Conservation (phyloP, 192 early-diverging fungal species). For the Mortierella alpina region DNA sequence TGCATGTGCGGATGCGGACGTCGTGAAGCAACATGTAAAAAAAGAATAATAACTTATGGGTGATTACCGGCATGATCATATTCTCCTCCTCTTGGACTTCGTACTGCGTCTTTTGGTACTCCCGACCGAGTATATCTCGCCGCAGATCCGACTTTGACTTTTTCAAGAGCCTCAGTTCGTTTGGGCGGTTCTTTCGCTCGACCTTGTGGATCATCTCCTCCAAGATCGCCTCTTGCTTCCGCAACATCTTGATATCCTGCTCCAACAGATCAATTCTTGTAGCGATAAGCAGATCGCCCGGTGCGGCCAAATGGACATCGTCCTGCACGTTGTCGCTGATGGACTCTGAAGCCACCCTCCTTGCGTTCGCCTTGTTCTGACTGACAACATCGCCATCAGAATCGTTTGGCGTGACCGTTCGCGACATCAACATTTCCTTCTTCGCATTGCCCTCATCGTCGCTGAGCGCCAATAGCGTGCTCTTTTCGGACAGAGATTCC, state of each 20-base stretch:
- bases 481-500: neutral
- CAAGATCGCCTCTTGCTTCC: conserved; percentile 76
- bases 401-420: neutral
- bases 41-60: neutral
- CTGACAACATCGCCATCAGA: neutral
- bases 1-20: neutral
- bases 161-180: conserved; percentile 74
- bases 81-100: conserved; percentile 70
- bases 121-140: conserved; percentile 67
- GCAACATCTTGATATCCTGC: conserved; percentile 64
- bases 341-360: conserved; percentile 28
- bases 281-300: conserved; percentile 75
- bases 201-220: conserved; percentile 73
- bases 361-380: neutral
- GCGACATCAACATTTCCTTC: neutral
- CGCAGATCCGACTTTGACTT: conserved; percentile 65
- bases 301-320: conserved; percentile 69
- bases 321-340: conserved; percentile 57
- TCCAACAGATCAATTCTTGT: conserved; percentile 61
- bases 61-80: conserved; percentile 62
- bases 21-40: neutral
- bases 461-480: neutral
- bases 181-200: conserved; percentile 55
- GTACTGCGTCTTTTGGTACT: conserved; percentile 74
- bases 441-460: neutral